A percentile compares a stretch with the other conserved stretches of the same genome.
These are phyloP conservation scores for Pseudozyma hubeiensis DNA, from an alignment of 1,284 basidiomycete genomes.

Conservation along the genomic window DNA sequence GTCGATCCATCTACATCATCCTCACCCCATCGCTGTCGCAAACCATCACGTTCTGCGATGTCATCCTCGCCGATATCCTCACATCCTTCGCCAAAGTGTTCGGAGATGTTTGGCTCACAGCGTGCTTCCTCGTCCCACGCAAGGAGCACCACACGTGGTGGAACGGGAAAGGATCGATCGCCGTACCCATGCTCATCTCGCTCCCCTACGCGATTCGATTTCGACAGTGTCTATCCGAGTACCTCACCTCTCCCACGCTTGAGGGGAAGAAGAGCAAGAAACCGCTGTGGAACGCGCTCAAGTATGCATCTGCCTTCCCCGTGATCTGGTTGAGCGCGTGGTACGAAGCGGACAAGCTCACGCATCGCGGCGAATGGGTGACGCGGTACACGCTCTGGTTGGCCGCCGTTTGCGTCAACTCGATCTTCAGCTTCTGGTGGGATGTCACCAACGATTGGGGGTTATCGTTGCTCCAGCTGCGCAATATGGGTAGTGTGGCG, in stretches of 20 bases:
- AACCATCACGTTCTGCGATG: constrained; percentile 86
- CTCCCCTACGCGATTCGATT: constrained; percentile 91
- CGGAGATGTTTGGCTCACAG: constrained; percentile 90
- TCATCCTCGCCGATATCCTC: constrained; percentile 93
- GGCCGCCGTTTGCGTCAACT: constrained; percentile 85
- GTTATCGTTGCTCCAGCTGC: constrained; percentile 76
- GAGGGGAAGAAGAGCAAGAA: constrained; percentile 14
- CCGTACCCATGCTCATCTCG: constrained; percentile 86
- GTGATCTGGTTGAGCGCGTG: constrained; percentile 78
- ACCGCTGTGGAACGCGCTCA: constrained; percentile 91
- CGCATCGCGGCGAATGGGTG: constrained; percentile 22
- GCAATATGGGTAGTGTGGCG: constrained; percentile 27
- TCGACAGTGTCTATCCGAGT: constrained; percentile 92
- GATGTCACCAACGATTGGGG: constrained; percentile 99
- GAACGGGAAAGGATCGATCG: constrained; percentile 64
- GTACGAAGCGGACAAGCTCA: constrained; percentile 41
- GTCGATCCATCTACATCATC: constrained; percentile 75
- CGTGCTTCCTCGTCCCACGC: constrained; percentile 78
- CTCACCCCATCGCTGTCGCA: constrained; percentile 76
- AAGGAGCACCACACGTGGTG: constrained; percentile 63
- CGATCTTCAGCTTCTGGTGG: constrained; percentile 98
- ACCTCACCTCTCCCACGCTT: constrained; percentile 63
- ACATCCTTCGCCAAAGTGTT: constrained; percentile 97
- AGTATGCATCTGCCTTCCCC: constrained; percentile 97
- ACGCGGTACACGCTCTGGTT: constrained; percentile 71